Base-by-base conservation (phyloP, 371 early-diverging fungal species). In the Basidiobolus heterosporus region DNA sequence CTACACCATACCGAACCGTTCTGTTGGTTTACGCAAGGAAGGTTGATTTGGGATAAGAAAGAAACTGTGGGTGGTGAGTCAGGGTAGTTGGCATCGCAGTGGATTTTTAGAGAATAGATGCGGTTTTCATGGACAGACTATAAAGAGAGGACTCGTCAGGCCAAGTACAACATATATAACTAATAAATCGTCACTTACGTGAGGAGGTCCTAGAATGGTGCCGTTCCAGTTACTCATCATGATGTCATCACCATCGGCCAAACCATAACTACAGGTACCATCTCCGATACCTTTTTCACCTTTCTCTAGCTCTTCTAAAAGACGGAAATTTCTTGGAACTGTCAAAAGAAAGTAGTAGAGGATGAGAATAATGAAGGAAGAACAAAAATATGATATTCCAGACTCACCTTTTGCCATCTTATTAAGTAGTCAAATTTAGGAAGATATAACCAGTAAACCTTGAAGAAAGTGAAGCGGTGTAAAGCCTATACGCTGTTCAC, bases 201-300 rank as follows among this genome's bases (percentile, higher is more conserved):
- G 77, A 50, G 76, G 72, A 18, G 93, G 88, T n/a, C 96, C 95
- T 44, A 97, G 77, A 57, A 97, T 93, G 41, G 95, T 92, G 6
- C 89, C 97, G 55, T 89, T 81, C 97, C 97, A 97, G 51, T 77
- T 67, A 41, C 77, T 66, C 79, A 90, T 71, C 57, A 75, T 59
- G 13, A 82, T 67, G 61, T 91, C 88, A 49, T 92, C 95, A 21
- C 75, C 70, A 55, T 90, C 81, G 17, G 80, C 75, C 45, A 97
- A 72, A 36, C 97, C 97, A 63, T 93, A 95, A 60, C 83, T 84
- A 65, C 84, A 82, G 38, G 85, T 79, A 13, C 92, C 92, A 63
- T 93, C 94, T 45, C 94, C 92, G 60, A 86, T 77, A 23, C 90
- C 93, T 69, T 94, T 97, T 60, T 97, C 95, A 48, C 91, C 92